Percentiles rank a stretch among this genome's conserved stretches.
Evolutionary conservation across 1,284 basidiomycete species (phyloP).

Genomic region (Erythrobasidium hasegawianum): DNA sequence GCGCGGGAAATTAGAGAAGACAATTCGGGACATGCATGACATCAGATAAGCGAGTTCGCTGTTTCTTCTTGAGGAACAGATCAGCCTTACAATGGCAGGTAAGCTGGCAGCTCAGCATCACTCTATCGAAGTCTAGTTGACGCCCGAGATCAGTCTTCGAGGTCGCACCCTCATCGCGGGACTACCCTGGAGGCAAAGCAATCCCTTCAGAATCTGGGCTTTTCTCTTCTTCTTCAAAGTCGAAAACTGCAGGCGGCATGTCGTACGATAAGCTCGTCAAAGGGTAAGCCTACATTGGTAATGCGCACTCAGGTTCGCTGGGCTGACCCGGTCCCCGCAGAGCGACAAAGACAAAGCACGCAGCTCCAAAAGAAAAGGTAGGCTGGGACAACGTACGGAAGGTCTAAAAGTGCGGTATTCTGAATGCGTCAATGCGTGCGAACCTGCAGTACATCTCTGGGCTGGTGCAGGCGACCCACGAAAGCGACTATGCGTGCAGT

Average conservation of each 20-base stretch:
- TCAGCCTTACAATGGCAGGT: not conserved
- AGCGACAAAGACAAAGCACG: conserved; percentile 76
- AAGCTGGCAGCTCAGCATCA: too few relatives aligned
- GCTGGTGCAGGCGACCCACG: conserved; percentile 93
- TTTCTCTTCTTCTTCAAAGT: too few relatives aligned
- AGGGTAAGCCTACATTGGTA: conserved; percentile 60
- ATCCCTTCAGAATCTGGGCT: too few relatives aligned
- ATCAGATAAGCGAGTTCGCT: too few relatives aligned
- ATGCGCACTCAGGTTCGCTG: not conserved
- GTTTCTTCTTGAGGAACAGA: too few relatives aligned
- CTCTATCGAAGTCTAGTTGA: too few relatives aligned
- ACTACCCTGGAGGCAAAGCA: too few relatives aligned
- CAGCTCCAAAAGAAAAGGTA: conserved; percentile 90
- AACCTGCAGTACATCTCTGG: conserved; percentile 64
- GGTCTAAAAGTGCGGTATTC: not conserved
- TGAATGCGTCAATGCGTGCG: too few relatives aligned
- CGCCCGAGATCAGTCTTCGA: too few relatives aligned
- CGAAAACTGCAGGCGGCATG: not conserved
- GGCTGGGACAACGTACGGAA: conserved; percentile 37
- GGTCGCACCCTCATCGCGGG: too few relatives aligned
- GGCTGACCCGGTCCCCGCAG: not conserved
- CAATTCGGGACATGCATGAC: too few relatives aligned
- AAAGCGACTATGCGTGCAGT: conserved; percentile 81
- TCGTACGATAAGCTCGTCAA: conserved; percentile 72
- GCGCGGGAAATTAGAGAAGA: too few relatives aligned